Percentiles rank a stretch among this genome's conserved stretches.
phyloP scores from a whole-genome alignment of 1,284 basidiomycete species.

The Cutaneotrichosporon sp. region DNA sequence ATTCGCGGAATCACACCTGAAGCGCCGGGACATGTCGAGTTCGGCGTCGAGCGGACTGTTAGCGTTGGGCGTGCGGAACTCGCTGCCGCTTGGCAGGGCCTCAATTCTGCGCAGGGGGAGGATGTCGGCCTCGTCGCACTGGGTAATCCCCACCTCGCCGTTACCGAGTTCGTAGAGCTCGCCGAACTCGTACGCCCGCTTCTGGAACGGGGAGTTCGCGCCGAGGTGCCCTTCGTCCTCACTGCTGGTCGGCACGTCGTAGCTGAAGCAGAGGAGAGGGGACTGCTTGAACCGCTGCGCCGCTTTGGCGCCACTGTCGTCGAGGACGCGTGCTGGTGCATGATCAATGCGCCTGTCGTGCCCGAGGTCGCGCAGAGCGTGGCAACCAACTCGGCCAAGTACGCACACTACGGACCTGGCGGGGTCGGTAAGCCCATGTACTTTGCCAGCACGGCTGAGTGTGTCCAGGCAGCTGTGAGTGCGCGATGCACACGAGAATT shows the following conservation, averaged over 20 bases:
- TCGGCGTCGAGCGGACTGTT: background rate
- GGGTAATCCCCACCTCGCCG: conserved; percentile 20
- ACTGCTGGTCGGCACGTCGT: conserved; percentile 14
- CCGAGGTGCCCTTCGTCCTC: conserved; percentile 8
- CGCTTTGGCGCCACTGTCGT: conserved; percentile 15
- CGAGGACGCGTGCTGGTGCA: conserved; percentile 23
- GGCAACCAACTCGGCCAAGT: conserved; percentile 20
- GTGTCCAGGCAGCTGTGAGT: conserved; percentile 13
- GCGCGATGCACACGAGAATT: background rate
- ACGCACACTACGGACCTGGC: conserved; percentile 23
- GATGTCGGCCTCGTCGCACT: conserved; percentile 19
- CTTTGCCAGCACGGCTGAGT: conserved; percentile 10
- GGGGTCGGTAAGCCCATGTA: conserved; percentile 11
- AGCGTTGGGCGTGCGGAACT: background rate
- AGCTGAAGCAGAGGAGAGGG: conserved; percentile 8
- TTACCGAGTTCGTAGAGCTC: conserved; percentile 19
- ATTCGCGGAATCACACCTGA: conserved; percentile 20
- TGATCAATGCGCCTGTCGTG: conserved; percentile 15
- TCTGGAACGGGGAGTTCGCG: background rate
- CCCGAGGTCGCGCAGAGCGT: conserved; percentile 4
- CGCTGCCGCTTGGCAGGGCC: conserved; percentile 9
- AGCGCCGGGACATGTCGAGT: background rate
- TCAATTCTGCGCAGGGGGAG: conserved; percentile 14
- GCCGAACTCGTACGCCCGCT: conserved; percentile 2
- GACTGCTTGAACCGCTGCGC: conserved; percentile 4